Conservation (phyloP, 164 flowering plant species). For the Brasenia schreberi region DNA sequence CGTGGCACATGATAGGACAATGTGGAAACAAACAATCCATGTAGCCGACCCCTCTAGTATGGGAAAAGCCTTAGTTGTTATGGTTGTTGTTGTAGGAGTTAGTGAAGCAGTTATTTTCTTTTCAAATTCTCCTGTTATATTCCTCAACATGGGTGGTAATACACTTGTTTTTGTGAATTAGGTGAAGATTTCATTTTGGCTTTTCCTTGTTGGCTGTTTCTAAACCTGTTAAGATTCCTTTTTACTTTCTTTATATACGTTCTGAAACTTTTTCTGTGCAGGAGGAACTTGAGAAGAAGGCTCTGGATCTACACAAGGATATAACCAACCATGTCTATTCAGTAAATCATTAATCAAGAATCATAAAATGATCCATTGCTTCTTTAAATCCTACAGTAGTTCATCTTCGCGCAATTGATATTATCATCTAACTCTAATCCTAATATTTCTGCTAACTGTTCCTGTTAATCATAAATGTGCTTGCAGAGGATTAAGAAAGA, state of each 20-base stretch:
- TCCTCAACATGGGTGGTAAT: background rate
- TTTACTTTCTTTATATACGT: background rate
- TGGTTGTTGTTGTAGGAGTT: background rate
- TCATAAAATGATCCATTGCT: no score
- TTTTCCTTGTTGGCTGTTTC: background rate
- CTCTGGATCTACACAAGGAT: slow-evolving; percentile 34
- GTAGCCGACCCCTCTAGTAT: no score
- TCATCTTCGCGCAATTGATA: no score
- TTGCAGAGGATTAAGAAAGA: slow-evolving; percentile 57
- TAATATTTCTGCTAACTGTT: no score
- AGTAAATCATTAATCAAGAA: no score
- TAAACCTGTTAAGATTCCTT: no score
- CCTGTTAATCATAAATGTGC: background rate
- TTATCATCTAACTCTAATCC: no score
- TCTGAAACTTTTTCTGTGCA: slow-evolving; percentile 4
- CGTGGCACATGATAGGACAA: no score
- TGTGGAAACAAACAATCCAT: no score
- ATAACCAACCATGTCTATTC: slow-evolving; percentile 41
- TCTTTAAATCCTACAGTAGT: no score
- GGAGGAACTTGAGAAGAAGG: slow-evolving; percentile 48
- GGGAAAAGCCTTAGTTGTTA: no score
- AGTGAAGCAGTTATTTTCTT: background rate
- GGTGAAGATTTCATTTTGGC: background rate
- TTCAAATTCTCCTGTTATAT: background rate
- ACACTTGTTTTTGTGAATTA: background rate